Evolutionary conservation across 73 alveolate genomes (phyloP).

Genomic region (Paramecium tetraurelia): DNA sequence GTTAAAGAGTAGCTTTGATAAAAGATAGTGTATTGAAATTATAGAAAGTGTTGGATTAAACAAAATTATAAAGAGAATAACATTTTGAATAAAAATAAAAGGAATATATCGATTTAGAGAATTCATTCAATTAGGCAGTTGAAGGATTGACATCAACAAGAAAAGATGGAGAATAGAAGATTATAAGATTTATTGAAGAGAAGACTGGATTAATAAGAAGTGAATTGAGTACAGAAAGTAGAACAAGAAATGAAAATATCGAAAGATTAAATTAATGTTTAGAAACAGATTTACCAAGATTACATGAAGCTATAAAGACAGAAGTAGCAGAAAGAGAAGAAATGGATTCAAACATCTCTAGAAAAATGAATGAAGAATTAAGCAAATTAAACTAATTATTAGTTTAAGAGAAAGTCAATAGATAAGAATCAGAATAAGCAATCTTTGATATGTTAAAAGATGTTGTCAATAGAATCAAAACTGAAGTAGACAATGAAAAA

Average conservation of each 20-base stretch:
- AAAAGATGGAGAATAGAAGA: constrained; percentile 59
- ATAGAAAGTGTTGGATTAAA: constrained; percentile 44
- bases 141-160: constrained; percentile 44
- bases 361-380: constrained; percentile 54
- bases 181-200: constrained; percentile 55
- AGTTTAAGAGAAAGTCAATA: constrained; percentile 38
- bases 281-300: constrained; percentile 59
- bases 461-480: constrained; percentile 27
- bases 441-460: background rate
- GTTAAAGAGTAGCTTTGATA: constrained; percentile 30
- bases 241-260: constrained; percentile 55
- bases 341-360: constrained; percentile 44
- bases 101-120: constrained; percentile 30
- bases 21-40: constrained; percentile 42
- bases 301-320: constrained; percentile 56
- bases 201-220: constrained; percentile 45
- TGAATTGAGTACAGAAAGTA: constrained; percentile 53
- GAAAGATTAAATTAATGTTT: constrained; percentile 57
- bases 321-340: constrained; percentile 66
- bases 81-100: constrained; percentile 19
- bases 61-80: constrained; percentile 29
- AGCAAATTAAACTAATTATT: constrained; percentile 34
- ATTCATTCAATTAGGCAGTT: constrained; percentile 11
- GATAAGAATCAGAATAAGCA: constrained; percentile 62
- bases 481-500: constrained; percentile 62